Conservation (phyloP, 2,329 filamentous ascomycete genomes). For the Xylariomycetidae sp. region DNA sequence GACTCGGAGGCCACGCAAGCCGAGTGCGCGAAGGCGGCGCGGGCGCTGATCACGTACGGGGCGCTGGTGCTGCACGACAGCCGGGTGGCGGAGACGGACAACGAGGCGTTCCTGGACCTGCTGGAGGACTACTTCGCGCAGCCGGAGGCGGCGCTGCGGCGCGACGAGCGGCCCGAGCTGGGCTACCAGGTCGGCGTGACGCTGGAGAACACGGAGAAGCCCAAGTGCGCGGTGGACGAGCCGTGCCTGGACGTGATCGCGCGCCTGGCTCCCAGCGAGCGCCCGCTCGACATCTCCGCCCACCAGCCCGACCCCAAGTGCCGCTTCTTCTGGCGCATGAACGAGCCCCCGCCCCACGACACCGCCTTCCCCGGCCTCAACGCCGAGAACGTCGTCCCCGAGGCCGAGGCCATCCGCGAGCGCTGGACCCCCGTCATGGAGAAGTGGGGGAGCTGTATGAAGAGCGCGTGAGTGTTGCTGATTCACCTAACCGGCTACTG, state of each 20-base stretch:
- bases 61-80: constrained; percentile 55
- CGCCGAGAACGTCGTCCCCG: constrained; percentile 48
- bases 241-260: constrained; percentile 52
- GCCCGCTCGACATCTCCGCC: constrained; percentile 51
- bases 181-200: constrained; percentile 58
- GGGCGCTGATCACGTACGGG: constrained; percentile 53
- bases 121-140: constrained; percentile 62
- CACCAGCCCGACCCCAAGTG: constrained; percentile 56
- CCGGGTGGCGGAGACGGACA: constrained; percentile 49
- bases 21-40: constrained; percentile 49
- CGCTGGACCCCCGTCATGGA: constrained; percentile 51
- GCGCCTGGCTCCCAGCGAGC: constrained; percentile 46
- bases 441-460: constrained; percentile 54
- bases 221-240: constrained; percentile 57
- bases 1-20: constrained; percentile 38
- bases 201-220: constrained; percentile 57
- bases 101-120: constrained; percentile 52
- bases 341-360: constrained; percentile 44
- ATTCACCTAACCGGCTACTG: neutral
- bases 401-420: constrained; percentile 39
- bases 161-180: constrained; percentile 51
- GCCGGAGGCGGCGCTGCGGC: constrained; percentile 37
- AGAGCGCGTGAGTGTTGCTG: constrained; percentile 42
- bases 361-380: constrained; percentile 52
- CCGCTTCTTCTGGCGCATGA: constrained; percentile 59